These are phyloP conservation scores for Metschnikowia cerradonensis DNA, from an alignment of 805 yeast genomes.

Conservation along the genomic window DNA sequence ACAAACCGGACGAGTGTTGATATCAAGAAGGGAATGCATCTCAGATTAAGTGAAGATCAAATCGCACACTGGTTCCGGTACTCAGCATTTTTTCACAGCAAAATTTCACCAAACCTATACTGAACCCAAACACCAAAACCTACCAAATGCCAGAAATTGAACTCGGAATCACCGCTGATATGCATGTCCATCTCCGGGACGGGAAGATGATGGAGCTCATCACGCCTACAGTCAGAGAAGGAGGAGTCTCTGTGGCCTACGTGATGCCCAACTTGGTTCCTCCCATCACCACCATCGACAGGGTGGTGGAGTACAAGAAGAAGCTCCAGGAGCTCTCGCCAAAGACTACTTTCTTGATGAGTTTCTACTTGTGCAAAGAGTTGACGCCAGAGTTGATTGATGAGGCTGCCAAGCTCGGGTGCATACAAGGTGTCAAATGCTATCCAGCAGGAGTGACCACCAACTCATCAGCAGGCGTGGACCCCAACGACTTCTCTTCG, in stretches of 20 bases:
- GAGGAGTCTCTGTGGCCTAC: slow-evolving; percentile 89
- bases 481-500: slow-evolving; percentile 82
- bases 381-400: slow-evolving; percentile 83
- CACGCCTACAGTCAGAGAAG: slow-evolving; percentile 83
- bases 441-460: slow-evolving; percentile 99
- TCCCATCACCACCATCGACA: slow-evolving; percentile 75
- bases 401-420: slow-evolving; percentile 66
- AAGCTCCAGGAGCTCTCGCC: slow-evolving; percentile 66
- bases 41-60: background rate
- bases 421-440: slow-evolving; percentile 86
- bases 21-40: background rate
- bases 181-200: slow-evolving; percentile 95
- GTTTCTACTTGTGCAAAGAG: slow-evolving; percentile 73
- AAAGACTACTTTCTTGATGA: slow-evolving; percentile 84
- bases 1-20: background rate
- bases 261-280: slow-evolving; percentile 96
- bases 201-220: slow-evolving; percentile 90
- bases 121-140: background rate
- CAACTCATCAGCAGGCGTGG: slow-evolving; percentile 87
- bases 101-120: background rate
- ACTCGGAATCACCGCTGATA: slow-evolving; percentile 77
- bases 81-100: background rate
- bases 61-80: background rate
- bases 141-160: slow-evolving; percentile 34
- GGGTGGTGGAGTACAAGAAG: slow-evolving; percentile 66